A percentile compares a stretch with the other conserved stretches of the same genome.
Evolutionary conservation across 805 yeast species (phyloP).

Genomic region (Hanseniaspora occidentalis): DNA sequence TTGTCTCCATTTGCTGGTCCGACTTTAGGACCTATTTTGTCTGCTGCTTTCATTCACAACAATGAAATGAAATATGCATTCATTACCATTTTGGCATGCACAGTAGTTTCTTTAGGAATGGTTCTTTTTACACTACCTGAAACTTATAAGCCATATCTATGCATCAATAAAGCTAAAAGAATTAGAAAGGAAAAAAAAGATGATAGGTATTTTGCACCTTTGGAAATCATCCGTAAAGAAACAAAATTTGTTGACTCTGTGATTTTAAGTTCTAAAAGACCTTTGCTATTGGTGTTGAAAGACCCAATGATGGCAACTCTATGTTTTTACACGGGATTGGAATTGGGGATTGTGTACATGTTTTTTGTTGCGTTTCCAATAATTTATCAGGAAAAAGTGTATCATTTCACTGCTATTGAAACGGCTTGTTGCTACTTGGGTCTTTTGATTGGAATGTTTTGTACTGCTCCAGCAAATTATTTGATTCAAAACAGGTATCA

Average conservation of each 20-base stretch:
- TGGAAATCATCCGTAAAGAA: constrained; percentile 28
- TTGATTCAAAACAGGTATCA: constrained; percentile 31
- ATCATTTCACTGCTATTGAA: constrained; percentile 37
- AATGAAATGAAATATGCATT: constrained; percentile 62
- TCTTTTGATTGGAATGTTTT: constrained; percentile 36
- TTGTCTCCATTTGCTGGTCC: constrained; percentile 62
- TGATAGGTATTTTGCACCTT: constrained; percentile 29
- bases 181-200: constrained; percentile 44
- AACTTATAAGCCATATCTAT: constrained; percentile 45
- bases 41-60: constrained; percentile 39
- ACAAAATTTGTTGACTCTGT: constrained; percentile 33
- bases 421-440: constrained; percentile 58
- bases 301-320: constrained; percentile 47
- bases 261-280: constrained; percentile 36
- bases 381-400: constrained; percentile 37
- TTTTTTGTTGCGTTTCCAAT: constrained; percentile 57
- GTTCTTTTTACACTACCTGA: constrained; percentile 43
- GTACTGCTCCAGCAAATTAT: constrained; percentile 34
- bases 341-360: constrained; percentile 48
- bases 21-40: constrained; percentile 51
- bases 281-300: constrained; percentile 32
- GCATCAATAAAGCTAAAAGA: constrained; percentile 38
- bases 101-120: constrained; percentile 40
- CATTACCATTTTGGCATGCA: constrained; percentile 47
- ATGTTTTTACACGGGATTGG: constrained; percentile 44